phyloP scores from a whole-genome alignment of 495 filamentous ascomycete species.

The Penicillium lividum region DNA sequence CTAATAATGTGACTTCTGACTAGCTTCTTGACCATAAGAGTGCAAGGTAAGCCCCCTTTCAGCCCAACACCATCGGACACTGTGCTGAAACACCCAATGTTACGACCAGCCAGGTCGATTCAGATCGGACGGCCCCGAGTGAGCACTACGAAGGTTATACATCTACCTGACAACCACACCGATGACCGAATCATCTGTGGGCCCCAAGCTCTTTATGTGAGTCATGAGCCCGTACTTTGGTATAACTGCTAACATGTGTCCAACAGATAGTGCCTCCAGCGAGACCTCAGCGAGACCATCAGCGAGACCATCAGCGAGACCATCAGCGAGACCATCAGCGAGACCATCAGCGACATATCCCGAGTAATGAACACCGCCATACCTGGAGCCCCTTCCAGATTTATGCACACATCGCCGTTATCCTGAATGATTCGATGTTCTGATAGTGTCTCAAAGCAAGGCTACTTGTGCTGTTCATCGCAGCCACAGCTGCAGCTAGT shows the following conservation, averaged over 20 bases:
- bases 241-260: not conserved
- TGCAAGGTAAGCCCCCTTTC: not conserved
- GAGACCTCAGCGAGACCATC: not conserved
- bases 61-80: not conserved
- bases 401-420: constrained; percentile 1
- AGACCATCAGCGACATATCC: not conserved
- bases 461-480: not conserved
- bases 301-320: not conserved
- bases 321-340: not conserved
- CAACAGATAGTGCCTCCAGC: not conserved
- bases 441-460: constrained; percentile 1
- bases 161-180: not conserved
- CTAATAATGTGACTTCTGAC: not conserved
- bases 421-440: not conserved
- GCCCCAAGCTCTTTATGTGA: not conserved
- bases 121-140: constrained; percentile 1
- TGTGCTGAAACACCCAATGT: constrained; percentile 4
- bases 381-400: not conserved
- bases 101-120: not conserved
- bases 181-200: not conserved
- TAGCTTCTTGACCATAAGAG: constrained; percentile 5
- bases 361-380: not conserved
- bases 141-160: constrained; percentile 1
- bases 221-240: not conserved
- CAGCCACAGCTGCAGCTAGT: not conserved